Evolutionary conservation across 1,139 yeast species (phyloP), one percentile per base, ranked within the genome.

Genomic region (Candida gigantensis): DNA sequence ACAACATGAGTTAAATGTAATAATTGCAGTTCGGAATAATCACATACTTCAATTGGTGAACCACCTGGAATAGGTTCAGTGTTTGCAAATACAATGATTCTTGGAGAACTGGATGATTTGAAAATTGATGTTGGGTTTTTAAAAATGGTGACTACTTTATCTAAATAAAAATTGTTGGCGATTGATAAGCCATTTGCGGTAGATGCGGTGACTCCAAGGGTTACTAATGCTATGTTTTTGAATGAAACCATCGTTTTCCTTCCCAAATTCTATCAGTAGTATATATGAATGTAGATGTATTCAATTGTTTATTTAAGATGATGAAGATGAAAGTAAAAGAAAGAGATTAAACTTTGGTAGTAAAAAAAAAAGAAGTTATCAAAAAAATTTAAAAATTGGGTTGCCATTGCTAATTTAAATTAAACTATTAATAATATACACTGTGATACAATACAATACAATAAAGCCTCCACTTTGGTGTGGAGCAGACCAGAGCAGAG

Each of bases 41-140:
- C 96, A 62, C 98, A 92, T 41, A 79, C 73, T 38, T 73, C 66
- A 32, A 92, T 72, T 6, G 97, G 97, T 0, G 96, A 84, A 47
- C 79, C 87, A 6, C 98, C 98, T 1, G 96, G 95, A 21, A 92
- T 80, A 6, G 95, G 94, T 50, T 74, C 77, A 37, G 73, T 74
- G 44, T 65, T 68, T 21, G 44, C 24, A 12, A 28, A 36, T 2
- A 23, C 28, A 3, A 29, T 17, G n/a, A 36, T 24, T 21, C 21
- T 28, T 15, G 33, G 32, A 6, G 15, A 16, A 16, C 29, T 5
- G 13, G 19, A 11, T 28, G 24, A 18, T 18, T 18, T 29, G 18
- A 28, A 17, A 8, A 28, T 19, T 8, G 30, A 28, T 2, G 30
- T n/a, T n/a, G 34, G 34, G 11, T 32, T 31, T 19, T 49, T 45